phyloP scores from a whole-genome alignment of 202 grass and related monocot species.

The Hordeum pubiflorum region DNA sequence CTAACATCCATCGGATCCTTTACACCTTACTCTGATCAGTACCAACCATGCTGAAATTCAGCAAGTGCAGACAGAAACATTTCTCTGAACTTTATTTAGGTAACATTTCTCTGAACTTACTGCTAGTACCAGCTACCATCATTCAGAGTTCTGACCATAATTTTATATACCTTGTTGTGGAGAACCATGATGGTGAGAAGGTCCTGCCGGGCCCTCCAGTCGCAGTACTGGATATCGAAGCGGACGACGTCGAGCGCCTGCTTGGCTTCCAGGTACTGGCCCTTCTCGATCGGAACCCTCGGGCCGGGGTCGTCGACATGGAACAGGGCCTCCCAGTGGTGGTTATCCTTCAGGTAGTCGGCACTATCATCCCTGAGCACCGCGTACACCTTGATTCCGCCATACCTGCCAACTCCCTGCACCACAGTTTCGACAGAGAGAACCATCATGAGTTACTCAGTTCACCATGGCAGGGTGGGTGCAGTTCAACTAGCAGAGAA shows the following conservation, averaged over 20 bases:
- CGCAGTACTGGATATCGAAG: constrained; percentile 87
- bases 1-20: background rate
- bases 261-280: constrained; percentile 66
- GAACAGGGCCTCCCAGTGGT: constrained; percentile 63
- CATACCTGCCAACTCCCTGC: constrained; percentile 61
- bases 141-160: background rate
- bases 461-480: background rate
- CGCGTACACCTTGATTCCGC: constrained; percentile 73
- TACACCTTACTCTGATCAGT: background rate
- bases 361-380: constrained; percentile 60
- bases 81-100: background rate
- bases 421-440: background rate
- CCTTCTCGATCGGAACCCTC: constrained; percentile 49
- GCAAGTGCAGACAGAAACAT: background rate
- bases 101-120: background rate
- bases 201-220: constrained; percentile 84
- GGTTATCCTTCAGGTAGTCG: constrained; percentile 40
- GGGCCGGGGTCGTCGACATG: constrained; percentile 79
- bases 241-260: constrained; percentile 77
- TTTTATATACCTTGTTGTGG: constrained; percentile 58
- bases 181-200: constrained; percentile 85
- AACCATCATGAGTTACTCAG: background rate
- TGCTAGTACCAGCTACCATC: background rate
- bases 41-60: background rate
- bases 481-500: background rate